These are phyloP conservation scores for Candida smagusa DNA, from an alignment of 1,139 yeast species.

Conservation along the genomic window DNA sequence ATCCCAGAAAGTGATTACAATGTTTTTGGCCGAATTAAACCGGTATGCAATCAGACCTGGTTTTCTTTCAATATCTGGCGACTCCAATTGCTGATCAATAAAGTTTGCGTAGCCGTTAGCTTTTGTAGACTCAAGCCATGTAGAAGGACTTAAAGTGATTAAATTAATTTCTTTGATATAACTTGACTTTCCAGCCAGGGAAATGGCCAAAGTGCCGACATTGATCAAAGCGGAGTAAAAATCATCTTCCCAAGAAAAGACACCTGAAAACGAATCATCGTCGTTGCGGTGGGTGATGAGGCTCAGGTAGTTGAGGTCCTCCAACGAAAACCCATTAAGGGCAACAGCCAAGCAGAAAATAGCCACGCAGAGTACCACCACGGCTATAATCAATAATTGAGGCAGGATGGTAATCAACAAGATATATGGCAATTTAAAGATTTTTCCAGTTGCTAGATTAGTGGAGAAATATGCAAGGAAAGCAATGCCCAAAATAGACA, in stretches of 20 bases:
- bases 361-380: conserved; percentile 47
- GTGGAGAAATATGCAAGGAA: conserved; percentile 47
- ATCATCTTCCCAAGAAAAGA: conserved; percentile 49
- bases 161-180: conserved; percentile 58
- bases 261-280: conserved; percentile 15
- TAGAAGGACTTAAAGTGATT: conserved; percentile 46
- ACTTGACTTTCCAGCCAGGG: conserved; percentile 64
- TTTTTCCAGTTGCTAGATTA: conserved; percentile 32
- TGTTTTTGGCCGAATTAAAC: conserved; percentile 15
- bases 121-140: conserved; percentile 52
- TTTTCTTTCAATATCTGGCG: conserved; percentile 12
- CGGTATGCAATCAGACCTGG: conserved; percentile 24
- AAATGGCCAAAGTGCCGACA: conserved; percentile 59
- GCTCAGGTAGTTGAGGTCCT: conserved; percentile 48
- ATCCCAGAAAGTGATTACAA: conserved; percentile 21
- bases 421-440: conserved; percentile 51
- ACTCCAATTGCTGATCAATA: conserved; percentile 22
- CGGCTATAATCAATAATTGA: conserved; percentile 50
- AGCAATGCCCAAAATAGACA: conserved; percentile 51
- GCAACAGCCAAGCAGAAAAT: conserved; percentile 56
- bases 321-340: conserved; percentile 52
- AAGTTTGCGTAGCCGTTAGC: conserved; percentile 34
- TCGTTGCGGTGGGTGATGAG: conserved; percentile 30
- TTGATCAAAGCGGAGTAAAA: conserved; percentile 61
- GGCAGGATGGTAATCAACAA: conserved; percentile 59